Evolutionary conservation across 257 asterid genomes (phyloP), one percentile per base, ranked within the genome.

Genomic region (Misopates orontium): DNA sequence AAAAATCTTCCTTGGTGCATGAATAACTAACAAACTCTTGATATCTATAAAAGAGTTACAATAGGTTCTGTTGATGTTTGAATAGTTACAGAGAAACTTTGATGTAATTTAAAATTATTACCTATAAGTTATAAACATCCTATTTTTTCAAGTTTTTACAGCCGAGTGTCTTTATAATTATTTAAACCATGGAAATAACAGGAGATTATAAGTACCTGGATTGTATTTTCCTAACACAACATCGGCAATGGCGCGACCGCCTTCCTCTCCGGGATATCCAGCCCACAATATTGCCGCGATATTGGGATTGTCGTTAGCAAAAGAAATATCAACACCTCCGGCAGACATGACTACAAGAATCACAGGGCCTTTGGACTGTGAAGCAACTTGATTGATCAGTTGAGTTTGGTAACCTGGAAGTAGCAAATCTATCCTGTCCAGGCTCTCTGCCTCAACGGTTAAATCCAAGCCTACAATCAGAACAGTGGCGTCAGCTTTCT

Each of bases 261-360:
- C 87, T 49, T 63, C 79, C 24, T 81, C 69, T 1, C 90, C 90
- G 0, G 87, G 82, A 50, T 74, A 84, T 31, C 90, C 85, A 16
- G 77, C 84, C 91, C 91, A 85, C 7, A 82, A 16, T 16, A 85
- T 82, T 0, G 78, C 47, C 0, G 15, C 18, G 44, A 85, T 41
- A 0, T 73, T 74, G 0, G 68, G 56, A 56, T 73, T 42, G 6
- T 57, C 28, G 18, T 69, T 74, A 4, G 89, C 83, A 40, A 77
- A 78, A 0, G 77, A 41, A 8, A 84, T 25, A 24, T 84, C 91
- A 20, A 84, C 41, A 0, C 79, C 75, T 1, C 88, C 88, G 0
- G 79, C 91, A 0, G 79, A 74, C 81, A 82, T 71, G 18, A 84
- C 1, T 0, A 82, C 88, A 0, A 84, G 75, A 39, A 75, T 62